A percentile compares a stretch with the other conserved stretches of the same genome.
Conservation (phyloP, 345 rosid genomes). For the Tarenaya hassleriana region DNA sequence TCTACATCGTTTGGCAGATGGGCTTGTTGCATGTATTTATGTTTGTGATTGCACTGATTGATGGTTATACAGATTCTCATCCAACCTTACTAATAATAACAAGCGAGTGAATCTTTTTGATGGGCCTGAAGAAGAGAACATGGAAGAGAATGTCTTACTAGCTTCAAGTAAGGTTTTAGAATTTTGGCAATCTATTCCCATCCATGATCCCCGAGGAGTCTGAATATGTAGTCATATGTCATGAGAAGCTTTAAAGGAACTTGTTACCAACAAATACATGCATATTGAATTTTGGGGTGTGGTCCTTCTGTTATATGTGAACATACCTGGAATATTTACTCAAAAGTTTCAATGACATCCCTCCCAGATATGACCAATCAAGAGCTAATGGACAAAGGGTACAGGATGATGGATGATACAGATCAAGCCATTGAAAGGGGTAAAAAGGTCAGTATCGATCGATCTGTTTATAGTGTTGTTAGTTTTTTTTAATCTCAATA, state of each 20-base stretch:
- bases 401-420: conserved; percentile 84
- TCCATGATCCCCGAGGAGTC: neutral
- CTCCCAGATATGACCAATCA: conserved; percentile 93
- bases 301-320: neutral
- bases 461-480: too few species aligned
- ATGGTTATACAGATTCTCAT: conserved; percentile 48
- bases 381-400: conserved; percentile 63
- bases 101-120: conserved; percentile 90
- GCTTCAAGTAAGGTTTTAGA: conserved; percentile 70
- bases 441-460: conserved; percentile 42
- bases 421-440: conserved; percentile 93
- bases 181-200: neutral
- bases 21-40: too few species aligned
- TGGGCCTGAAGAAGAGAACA: conserved; percentile 68
- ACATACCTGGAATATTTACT: conserved; percentile 12
- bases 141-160: conserved; percentile 75
- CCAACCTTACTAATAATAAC: conserved; percentile 63
- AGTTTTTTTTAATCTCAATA: too few species aligned
- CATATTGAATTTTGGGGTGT: too few species aligned
- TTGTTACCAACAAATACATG: too few species aligned
- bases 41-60: conserved; percentile 3
- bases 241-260: too few species aligned
- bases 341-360: conserved; percentile 14
- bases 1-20: neutral
- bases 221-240: too few species aligned